Base-by-base conservation (phyloP, 2,329 filamentous ascomycete genomes). In the Nakataea oryzae region DNA sequence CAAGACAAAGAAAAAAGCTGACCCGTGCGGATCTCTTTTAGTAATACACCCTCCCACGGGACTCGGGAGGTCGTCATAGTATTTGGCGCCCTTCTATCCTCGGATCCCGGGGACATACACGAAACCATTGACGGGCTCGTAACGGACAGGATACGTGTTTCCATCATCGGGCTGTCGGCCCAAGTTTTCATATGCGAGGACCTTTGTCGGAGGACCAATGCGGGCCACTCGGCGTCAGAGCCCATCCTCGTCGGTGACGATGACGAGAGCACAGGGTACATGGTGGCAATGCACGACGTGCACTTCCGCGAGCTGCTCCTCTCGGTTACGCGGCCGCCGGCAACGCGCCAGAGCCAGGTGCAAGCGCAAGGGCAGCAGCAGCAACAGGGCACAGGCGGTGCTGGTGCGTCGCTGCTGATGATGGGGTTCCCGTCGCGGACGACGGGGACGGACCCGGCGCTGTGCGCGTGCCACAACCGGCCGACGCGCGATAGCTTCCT, bases 401-500 rank as follows among this genome's bases (percentile, higher is more conserved):
- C 62, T 12, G 26, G 47, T n/a, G 81, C 85, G 1, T 86, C 83
- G 62, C 79, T 99, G 54, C 83, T 99, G 29, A 96, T 96, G 90
- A 99, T 99, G 93, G 95, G 95, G 5, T 99, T 99, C 70, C 95
- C 95, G 0, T 96, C 91, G 7, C 85, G 93, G 50, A 89, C 89
- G 2, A 85, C 95, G 17, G 90, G 91, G 61, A 81, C 86, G 2
- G 79, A 79, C 58, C 82, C 86, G 6, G 92, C 88, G 63, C 85
- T 95, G 65, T 99, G 95, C 73, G 92, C 93, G 6, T 99, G 95
- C 71, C 93, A 97, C 75, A 91, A 90, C 67, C 86, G 86, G 65
- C 86, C 93, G 21, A 88, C 84, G 26, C 81, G 89, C 59, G 91
- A 95, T 62, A 95, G 95, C 1, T 99, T 97, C 75, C 80, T 88